A percentile compares a stretch with the other conserved stretches of the same genome.
Evolutionary conservation across 2,329 filamentous ascomycete genomes (phyloP).

Genomic region (Exutisphaerella laricina): DNA sequence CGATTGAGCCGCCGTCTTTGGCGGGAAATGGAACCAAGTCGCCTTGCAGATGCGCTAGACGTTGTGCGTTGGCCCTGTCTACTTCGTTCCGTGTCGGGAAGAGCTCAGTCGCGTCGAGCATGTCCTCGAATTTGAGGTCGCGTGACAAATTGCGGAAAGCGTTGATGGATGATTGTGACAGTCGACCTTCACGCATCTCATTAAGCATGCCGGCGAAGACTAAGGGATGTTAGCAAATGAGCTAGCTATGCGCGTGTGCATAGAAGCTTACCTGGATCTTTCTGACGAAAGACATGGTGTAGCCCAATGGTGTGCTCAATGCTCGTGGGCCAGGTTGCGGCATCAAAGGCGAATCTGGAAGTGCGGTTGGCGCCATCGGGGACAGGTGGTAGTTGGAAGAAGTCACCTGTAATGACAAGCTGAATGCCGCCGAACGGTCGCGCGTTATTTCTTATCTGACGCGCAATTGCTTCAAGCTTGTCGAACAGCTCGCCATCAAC

Average conservation of each 20-base stretch:
- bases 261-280: conserved; percentile 58
- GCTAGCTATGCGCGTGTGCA: background rate
- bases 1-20: conserved; percentile 62
- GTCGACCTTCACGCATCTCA: conserved; percentile 86
- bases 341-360: conserved; percentile 89
- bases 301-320: conserved; percentile 95
- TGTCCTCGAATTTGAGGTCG: conserved; percentile 65
- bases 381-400: conserved; percentile 94
- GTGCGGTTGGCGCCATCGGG: conserved; percentile 68
- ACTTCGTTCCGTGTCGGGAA: conserved; percentile 90
- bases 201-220: conserved; percentile 94
- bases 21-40: conserved; percentile 64
- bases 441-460: conserved; percentile 81
- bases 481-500: conserved; percentile 96
- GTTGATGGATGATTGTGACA: conserved; percentile 68
- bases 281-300: conserved; percentile 94
- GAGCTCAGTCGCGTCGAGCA: conserved; percentile 78
- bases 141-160: conserved; percentile 70
- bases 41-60: conserved; percentile 68
- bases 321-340: conserved; percentile 81
- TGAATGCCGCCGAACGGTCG: conserved; percentile 94
- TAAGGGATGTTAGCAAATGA: conserved; percentile 33
- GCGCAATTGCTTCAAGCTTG: conserved; percentile 84
- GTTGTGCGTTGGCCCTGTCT: conserved; percentile 72
- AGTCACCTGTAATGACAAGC: conserved; percentile 90